These are phyloP conservation scores for Penicillium thymicola DNA, from an alignment of 2,329 filamentous ascomycete species.

Conservation along the genomic window DNA sequence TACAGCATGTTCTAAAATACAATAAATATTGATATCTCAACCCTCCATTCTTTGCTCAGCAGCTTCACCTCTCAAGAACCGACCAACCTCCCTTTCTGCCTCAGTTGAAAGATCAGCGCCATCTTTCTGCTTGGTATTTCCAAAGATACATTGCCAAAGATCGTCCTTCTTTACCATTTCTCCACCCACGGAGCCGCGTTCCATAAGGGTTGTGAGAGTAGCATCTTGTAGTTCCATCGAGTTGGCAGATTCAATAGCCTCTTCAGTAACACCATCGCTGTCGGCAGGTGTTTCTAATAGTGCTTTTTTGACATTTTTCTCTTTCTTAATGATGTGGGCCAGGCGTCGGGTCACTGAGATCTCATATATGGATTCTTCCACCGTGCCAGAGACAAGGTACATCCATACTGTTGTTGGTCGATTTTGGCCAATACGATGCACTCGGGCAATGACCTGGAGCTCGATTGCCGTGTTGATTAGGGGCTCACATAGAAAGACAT, in stretches of 20 bases:
- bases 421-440: conserved; percentile 89
- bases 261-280: conserved; percentile 46
- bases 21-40: background rate
- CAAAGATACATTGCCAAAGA: conserved; percentile 87
- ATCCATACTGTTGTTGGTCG: conserved; percentile 91
- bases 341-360: conserved; percentile 76
- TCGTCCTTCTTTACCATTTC: conserved; percentile 77
- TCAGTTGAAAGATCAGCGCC: conserved; percentile 14
- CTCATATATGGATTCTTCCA: conserved; percentile 89
- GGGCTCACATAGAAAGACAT: conserved; percentile 93
- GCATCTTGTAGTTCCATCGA: conserved; percentile 77
- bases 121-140: conserved; percentile 43
- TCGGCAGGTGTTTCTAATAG: background rate
- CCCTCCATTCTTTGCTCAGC: conserved; percentile 46
- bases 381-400: conserved; percentile 84
- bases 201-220: conserved; percentile 66
- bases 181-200: conserved; percentile 66
- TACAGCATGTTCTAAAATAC: background rate
- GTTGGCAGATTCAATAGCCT: conserved; percentile 75
- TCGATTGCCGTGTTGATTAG: conserved; percentile 91
- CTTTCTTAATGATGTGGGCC: conserved; percentile 64
- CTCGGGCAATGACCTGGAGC: conserved; percentile 88
- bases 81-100: conserved; percentile 46
- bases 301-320: conserved; percentile 30
- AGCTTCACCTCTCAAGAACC: conserved; percentile 54